Base-by-base conservation (phyloP, 1,284 basidiomycete genomes). In the Apiotrichum domesticum region DNA sequence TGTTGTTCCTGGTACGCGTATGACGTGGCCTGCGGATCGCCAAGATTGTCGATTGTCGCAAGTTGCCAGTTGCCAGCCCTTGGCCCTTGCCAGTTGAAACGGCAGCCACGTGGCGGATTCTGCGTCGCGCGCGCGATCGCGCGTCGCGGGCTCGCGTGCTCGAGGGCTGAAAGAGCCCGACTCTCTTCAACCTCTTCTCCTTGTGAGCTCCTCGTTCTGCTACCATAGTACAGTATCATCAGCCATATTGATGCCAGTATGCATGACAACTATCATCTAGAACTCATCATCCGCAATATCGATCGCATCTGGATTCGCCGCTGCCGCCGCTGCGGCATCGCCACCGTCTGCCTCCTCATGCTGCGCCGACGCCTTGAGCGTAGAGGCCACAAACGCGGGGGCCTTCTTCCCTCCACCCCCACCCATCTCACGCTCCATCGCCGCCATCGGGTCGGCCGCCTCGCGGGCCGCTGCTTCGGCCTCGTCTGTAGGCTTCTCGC, bases 321-420 rank as follows among this genome's bases (percentile, higher is more conserved):
- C 64, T 11, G 51, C 65, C 11, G 53, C 63, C 3, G 55, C 68
- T 1, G 39, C 35, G 35, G 5, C 67, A 7, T 39, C 37, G 6
- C 6, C 6, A 6, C 61, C 67, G 11, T 42, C 64, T 29, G 57
- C 64, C 14, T 58, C 68, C 39, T 69, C 67, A 21, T 71, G 65
- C 46, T 63, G 62, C 33, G 66, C 53, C 52, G 57, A 61, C 61
- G 57, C 52, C 58, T 50, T 63, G 65, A 72, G 55, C 6, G 71
- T 85, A 29, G 84, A 84, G 62, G 85, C 82, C 37, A 88, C 85
- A 65, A 88, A 88, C 43, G 82, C 79, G 6, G 84, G 84, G 3
- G 66, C 69, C 15, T 58, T 63, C 21, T 63, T 68, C 13, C 79
- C 81, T 58, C 60, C 61, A 14, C 58, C 63, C 7, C 52, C 82